Percentiles rank a stretch among this genome's conserved stretches.
phyloP scores from a whole-genome alignment of 768 basidiomycete genomes.

The Leccinum disarticulatum region DNA sequence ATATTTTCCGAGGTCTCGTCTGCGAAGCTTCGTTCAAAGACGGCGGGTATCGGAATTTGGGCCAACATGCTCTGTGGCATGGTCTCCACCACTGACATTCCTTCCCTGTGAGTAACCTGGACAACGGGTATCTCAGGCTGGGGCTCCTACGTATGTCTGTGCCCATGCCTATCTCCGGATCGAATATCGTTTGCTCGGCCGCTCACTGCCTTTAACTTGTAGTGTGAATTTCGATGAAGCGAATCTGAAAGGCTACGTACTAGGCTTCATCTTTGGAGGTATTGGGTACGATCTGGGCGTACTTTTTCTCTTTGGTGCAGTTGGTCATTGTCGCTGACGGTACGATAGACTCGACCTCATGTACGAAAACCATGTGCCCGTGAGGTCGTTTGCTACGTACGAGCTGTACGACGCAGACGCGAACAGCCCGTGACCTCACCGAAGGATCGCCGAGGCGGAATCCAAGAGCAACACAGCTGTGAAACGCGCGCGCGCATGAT shows the following conservation, averaged over 20 bases:
- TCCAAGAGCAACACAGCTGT: not conserved
- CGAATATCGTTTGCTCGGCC: not conserved
- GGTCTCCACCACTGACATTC: slow-evolving; percentile 28
- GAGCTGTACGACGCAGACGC: slow-evolving; percentile 8
- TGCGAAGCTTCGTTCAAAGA: slow-evolving; percentile 31
- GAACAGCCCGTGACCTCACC: not conserved
- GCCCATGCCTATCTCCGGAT: not conserved
- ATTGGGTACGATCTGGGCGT: slow-evolving; percentile 1
- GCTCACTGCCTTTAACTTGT: not conserved
- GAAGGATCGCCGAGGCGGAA: not conserved
- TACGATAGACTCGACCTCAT: slow-evolving; percentile 14
- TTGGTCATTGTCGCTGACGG: not conserved
- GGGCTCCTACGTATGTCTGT: not conserved
- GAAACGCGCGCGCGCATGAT: no score
- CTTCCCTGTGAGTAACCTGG: slow-evolving; percentile 24
- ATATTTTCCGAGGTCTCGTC: slow-evolving; percentile 31
- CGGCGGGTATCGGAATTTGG: slow-evolving; percentile 27
- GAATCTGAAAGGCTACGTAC: no score
- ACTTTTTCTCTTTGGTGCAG: slow-evolving; percentile 11
- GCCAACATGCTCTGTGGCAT: slow-evolving; percentile 25
- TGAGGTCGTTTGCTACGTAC: no score
- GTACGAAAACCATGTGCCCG: no score
- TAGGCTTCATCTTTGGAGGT: no score
- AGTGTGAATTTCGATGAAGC: slow-evolving; percentile 10
- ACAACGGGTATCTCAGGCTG: not conserved